Conservation (phyloP, 2,329 filamentous ascomycete genomes). For the Aspergillus sp. region DNA sequence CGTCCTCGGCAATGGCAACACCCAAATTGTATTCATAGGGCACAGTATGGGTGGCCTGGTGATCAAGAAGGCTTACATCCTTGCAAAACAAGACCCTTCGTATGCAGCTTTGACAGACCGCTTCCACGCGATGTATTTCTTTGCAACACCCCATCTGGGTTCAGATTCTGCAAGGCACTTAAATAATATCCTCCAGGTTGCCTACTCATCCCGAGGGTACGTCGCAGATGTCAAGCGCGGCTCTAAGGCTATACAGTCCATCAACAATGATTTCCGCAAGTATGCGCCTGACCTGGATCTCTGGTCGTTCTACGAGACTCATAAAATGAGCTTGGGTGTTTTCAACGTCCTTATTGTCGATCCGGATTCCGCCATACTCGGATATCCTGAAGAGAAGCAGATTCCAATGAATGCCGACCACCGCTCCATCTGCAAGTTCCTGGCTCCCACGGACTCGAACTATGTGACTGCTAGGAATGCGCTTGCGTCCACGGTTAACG, state of each 20-base stretch:
- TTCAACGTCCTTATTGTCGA: slow-evolving; percentile 26
- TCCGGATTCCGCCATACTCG: slow-evolving; percentile 35
- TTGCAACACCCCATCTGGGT: slow-evolving; percentile 23
- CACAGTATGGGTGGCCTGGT: slow-evolving; percentile 42
- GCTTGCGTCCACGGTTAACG: slow-evolving; percentile 4
- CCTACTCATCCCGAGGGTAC: slow-evolving; percentile 13
- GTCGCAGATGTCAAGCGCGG: slow-evolving; percentile 31
- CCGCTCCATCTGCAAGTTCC: slow-evolving; percentile 35
- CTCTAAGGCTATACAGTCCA: slow-evolving; percentile 26
- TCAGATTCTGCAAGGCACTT: slow-evolving; percentile 14
- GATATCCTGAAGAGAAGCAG: slow-evolving; percentile 33
- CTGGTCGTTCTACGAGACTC: slow-evolving; percentile 41
- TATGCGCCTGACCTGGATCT: slow-evolving; percentile 27
- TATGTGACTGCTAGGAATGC: slow-evolving; percentile 22
- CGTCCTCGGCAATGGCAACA: slow-evolving; percentile 6
- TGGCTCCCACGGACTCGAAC: slow-evolving; percentile 25
- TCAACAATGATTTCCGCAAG: slow-evolving; percentile 41
- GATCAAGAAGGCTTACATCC: slow-evolving; percentile 20
- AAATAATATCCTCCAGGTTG: slow-evolving; percentile 22
- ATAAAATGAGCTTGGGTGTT: slow-evolving; percentile 16
- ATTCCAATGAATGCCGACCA: slow-evolving; percentile 35
- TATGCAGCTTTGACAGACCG: slow-evolving; percentile 7
- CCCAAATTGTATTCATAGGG: slow-evolving; percentile 34
- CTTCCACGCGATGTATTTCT: slow-evolving; percentile 15
- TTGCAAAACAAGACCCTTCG: slow-evolving; percentile 10